Evolutionary conservation across 2,329 filamentous ascomycete genomes (phyloP).

Genomic region (Xylaria sp.): DNA sequence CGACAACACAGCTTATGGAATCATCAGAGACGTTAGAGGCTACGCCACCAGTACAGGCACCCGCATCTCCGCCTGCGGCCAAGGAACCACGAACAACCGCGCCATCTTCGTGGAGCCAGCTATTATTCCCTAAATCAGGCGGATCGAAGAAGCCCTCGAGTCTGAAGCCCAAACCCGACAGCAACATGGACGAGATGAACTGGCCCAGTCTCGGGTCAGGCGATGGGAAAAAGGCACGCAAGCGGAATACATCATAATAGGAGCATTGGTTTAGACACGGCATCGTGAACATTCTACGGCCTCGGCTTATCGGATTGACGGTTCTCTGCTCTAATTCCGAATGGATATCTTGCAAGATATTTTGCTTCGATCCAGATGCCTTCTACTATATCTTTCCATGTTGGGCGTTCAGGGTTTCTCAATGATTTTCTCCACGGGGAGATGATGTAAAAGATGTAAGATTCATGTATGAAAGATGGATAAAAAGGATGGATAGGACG

Average conservation of each 20-base stretch:
- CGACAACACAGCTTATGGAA: not conserved
- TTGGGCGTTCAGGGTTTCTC: not conserved
- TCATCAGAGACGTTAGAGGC: not conserved
- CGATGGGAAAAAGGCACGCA: not conserved
- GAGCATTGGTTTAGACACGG: not conserved
- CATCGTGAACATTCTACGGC: not conserved
- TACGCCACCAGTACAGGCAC: not conserved
- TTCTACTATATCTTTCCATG: not conserved
- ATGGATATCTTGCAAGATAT: not conserved
- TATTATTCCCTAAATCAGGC: slow-evolving; percentile 8
- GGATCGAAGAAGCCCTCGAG: not conserved
- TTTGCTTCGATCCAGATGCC: not conserved
- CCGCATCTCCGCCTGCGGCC: not conserved
- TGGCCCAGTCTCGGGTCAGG: slow-evolving; percentile 23
- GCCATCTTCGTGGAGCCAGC: slow-evolving; percentile 24
- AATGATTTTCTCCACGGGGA: not conserved
- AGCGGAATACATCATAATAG: slow-evolving; percentile 15
- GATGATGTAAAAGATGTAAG: not conserved
- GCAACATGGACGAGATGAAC: slow-evolving; percentile 7
- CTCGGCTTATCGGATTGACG: not conserved
- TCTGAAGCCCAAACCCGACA: not conserved
- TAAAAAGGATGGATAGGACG: not conserved
- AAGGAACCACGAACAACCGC: not conserved
- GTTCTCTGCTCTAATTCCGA: not conserved
- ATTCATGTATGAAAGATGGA: not conserved